Percentiles rank a stretch among this genome's conserved stretches.
phyloP scores from a whole-genome alignment of 129 eudicot species.

The Gnaphalium uliginosum region DNA sequence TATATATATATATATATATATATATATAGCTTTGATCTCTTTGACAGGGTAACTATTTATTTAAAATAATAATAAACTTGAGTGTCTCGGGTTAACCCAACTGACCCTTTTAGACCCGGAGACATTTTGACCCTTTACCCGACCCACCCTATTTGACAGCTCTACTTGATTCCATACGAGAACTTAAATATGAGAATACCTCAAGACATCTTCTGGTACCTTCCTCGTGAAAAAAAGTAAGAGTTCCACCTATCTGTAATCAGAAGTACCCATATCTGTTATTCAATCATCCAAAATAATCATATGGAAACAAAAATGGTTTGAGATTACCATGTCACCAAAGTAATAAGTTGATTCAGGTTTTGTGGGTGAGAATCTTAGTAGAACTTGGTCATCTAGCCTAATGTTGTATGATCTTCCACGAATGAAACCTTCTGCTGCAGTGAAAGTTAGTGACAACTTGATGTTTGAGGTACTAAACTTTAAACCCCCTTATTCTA shows the following conservation, averaged over 20 bases:
- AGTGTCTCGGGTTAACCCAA: neutral
- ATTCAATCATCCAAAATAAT: conserved; percentile 4
- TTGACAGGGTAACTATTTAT: neutral
- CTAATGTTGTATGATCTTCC: conserved; percentile 98
- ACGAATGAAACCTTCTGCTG: conserved; percentile 98
- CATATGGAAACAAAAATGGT: neutral
- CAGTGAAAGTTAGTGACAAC: conserved; percentile 61
- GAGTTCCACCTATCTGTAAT: conserved; percentile 92
- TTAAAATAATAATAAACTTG: neutral
- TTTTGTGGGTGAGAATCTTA: conserved; percentile 91
- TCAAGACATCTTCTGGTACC: conserved; percentile 95
- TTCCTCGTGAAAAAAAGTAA: conserved; percentile 92
- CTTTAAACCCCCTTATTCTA: conserved; percentile 9
- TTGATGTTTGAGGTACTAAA: conserved; percentile 41
- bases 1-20: no score
- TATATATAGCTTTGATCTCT: neutral
- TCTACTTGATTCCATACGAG: neutral
- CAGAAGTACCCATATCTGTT: conserved; percentile 15
- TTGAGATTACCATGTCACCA: conserved; percentile 77
- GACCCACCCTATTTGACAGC: neutral
- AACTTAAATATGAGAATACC: conserved; percentile 42
- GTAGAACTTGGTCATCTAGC: conserved; percentile 92
- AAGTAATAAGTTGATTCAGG: conserved; percentile 87
- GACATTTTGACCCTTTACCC: neutral
- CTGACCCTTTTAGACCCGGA: neutral